Base-by-base conservation (phyloP, 1,284 basidiomycete species). In the Gymnopus androsaceus region DNA sequence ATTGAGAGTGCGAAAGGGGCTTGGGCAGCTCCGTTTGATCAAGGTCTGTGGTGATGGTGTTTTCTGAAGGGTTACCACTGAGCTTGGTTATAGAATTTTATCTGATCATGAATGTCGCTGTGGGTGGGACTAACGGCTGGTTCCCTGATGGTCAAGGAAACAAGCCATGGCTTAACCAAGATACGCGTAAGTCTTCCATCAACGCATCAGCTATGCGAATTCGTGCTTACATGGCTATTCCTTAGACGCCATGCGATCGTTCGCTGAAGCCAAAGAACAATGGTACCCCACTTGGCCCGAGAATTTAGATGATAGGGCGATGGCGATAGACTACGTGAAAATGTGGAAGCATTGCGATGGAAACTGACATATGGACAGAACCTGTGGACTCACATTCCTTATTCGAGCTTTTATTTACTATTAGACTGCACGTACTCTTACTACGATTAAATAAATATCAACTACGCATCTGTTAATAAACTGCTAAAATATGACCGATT, bases 61-160 rank as follows among this genome's bases (percentile, higher is more conserved):
- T 30, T 4, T 17, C 21, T 36, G 7, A 36, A n/a, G 15, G 5
- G 12, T 12, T 34, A 8, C 21, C 46, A 28, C 17, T n/a, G n/a
- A n/a, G n/a, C n/a, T n/a, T n/a, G n/a, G n/a, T n/a, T n/a, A 11
- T 9, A 52, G 84, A 80, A 11, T 95, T 94, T 73, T 94, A 92
- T 71, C 74, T 95, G 37, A 84, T 92, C 61, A 73, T 95, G 65
- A 81, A 91, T 69, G 80, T 94, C 48, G 91, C 88, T 8, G 90
- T 85, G 19, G 93, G 93, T 4, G 89, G 90, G 7, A 92, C 89
- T 33, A 91, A 87, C 65, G 93, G 92, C 15, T 94, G 89, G 88
- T 95, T 95, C 82, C 88, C 88, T 15, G 91, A 94, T 65, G 76
- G 77, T 27, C 57, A 55, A 44, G 57, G 84, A 45, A 77, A 80